These are phyloP conservation scores for Leccinum subrobustum DNA, from an alignment of 1,284 basidiomycete genomes.

Conservation along the genomic window DNA sequence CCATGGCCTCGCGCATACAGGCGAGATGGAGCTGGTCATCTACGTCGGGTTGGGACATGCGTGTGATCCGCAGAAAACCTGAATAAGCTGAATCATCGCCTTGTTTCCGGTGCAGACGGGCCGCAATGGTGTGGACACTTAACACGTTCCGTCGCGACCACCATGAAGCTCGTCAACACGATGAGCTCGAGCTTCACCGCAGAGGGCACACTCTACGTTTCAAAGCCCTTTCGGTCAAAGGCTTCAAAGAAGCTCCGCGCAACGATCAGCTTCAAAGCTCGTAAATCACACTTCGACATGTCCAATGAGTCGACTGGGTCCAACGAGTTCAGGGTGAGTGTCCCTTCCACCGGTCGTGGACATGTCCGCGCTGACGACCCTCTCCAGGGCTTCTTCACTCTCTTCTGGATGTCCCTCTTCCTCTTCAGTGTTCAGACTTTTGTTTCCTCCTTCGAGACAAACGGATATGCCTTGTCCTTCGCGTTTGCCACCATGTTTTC, in stretches of 20 bases:
- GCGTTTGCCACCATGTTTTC: conserved; percentile 89
- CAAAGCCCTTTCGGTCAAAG: conserved; percentile 68
- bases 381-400: conserved; percentile 81
- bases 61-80: conserved; percentile 1
- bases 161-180: conserved; percentile 20
- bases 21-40: conserved; percentile 26
- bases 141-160: conserved; percentile 2
- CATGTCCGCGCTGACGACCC: conserved; percentile 5
- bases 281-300: conserved; percentile 83
- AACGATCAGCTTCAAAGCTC: conserved; percentile 79
- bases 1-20: conserved; percentile 58
- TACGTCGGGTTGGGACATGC: conserved; percentile 1
- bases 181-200: conserved; percentile 49
- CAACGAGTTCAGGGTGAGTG: conserved; percentile 84
- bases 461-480: conserved; percentile 78
- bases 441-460: conserved; percentile 71
- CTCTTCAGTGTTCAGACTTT: conserved; percentile 79
- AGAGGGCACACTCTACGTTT: conserved; percentile 70
- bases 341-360: background rate
- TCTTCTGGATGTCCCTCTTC: conserved; percentile 90
- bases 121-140: conserved; percentile 2
- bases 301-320: conserved; percentile 67
- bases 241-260: conserved; percentile 69
- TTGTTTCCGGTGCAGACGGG: conserved; percentile 12
- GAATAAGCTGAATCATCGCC: background rate